Base-by-base conservation (phyloP, 805 yeast species). In the Danielia reshetovae region DNA sequence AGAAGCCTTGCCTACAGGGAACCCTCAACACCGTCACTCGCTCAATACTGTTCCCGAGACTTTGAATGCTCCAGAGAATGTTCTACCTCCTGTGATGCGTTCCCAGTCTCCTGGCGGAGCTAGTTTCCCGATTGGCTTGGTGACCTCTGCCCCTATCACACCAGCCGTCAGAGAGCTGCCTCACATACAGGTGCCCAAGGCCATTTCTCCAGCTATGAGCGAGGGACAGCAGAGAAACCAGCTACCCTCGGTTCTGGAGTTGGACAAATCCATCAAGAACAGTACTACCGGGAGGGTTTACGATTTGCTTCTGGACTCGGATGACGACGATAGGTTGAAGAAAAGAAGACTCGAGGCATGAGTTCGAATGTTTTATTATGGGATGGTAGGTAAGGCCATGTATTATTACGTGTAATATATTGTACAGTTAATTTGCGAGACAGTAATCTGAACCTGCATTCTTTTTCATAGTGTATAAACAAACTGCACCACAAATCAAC, bases 241-340 rank as follows among this genome's bases (percentile, higher is more conserved):
- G 27, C 48, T 64, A 15, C 70, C 70, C 4, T 57, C 63, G 7
- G 66, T 64, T 24, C 54, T 57, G 23, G 70, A 64, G 39, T 48
- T 64, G 25, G 63, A 60, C 36, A 59, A 56, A 32, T 51, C 60
- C 18, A 50, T 62, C 24, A 51, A 56, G 14, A 38, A 27, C 25
- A 43, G 40, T 14, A 27, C 49, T 18, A n/a, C 25, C 8, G 36
- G 45, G 25, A 16, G 44, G 11, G 34, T 32, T 23, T 30, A 28
- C 9, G 40, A 29, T 15, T 21, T 32, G 19, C 24, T 32, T 12
- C 33, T 6, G 27, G 40, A 33, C 21, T 19, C 15, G 5, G 46
- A 32, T 3, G 45, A 39, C 4, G 50, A 42, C 15, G n/a, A n/a
- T n/a, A 19, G 18, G 24, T 16, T 12, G n/a, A 46, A 46, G 32